phyloP scores from a whole-genome alignment of 208 protist genomes.

The Leishmania tropica region DNA sequence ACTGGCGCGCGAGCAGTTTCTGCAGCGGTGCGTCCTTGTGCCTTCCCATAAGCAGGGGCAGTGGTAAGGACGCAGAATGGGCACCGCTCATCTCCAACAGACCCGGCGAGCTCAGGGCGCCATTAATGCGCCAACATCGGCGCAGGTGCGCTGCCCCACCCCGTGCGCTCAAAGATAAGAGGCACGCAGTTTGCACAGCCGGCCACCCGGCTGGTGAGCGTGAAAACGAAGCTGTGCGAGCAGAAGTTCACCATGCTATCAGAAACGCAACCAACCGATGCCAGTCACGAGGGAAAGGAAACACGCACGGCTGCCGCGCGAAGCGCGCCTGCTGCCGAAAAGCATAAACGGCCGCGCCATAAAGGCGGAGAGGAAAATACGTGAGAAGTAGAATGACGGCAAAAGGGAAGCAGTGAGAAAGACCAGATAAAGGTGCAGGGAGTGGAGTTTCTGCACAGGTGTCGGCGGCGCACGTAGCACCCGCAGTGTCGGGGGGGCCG shows the following conservation, averaged over 20 bases:
- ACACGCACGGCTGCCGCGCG: not conserved
- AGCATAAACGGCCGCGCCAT: not conserved
- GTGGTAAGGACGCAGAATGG: not conserved
- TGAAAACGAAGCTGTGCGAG: too few relatives aligned
- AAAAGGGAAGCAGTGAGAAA: not conserved
- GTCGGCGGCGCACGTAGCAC: not conserved
- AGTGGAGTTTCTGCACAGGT: not conserved
- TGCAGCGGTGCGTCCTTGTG: not conserved
- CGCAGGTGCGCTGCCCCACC: not conserved
- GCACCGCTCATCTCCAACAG: not conserved
- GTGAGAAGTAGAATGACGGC: not conserved
- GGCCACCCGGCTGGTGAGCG: not conserved
- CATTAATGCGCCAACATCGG: too few relatives aligned
- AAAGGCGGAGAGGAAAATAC: not conserved
- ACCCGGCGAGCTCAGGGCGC: not conserved
- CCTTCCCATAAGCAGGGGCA: not conserved
- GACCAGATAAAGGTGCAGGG: not conserved
- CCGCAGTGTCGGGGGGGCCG: not conserved
- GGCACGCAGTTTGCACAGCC: not conserved
- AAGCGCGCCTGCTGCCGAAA: not conserved
- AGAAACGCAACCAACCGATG: not conserved
- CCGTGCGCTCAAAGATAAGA: not conserved
- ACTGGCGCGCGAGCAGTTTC: not conserved
- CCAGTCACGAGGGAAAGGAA: not conserved
- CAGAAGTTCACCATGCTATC: not conserved